Base-by-base conservation (phyloP, 352 stramenopile species). In the Blastocystis hominis region DNA sequence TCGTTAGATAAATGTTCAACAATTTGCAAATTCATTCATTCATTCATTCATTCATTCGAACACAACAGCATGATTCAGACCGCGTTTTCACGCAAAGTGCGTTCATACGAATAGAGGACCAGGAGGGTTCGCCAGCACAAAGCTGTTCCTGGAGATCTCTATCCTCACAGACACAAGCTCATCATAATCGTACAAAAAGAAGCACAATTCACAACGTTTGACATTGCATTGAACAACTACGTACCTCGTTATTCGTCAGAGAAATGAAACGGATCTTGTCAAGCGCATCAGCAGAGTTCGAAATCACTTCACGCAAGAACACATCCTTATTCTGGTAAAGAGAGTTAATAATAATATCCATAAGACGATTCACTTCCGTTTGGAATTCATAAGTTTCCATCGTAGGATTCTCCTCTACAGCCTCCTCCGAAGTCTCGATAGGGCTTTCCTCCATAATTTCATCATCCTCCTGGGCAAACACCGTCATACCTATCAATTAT, bases 281-380 rank as follows among this genome's bases (percentile, higher is more conserved):
- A 20, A 98, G 91, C 13, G 96, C 96, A 90, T 99, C 97, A 30
- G 95, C 97, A 15, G 95, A 96, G 90, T 99, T 99, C 38, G 95
- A 98, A 89, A 99, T 98, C 34, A 99, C 91, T 90, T 99, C 97
- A 62, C 97, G 93, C 42, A 99, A 91, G 91, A 99, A 99, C 81
- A 99, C 97, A 88, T 98, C 95, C 90, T 97, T 98, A 89, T 97
- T 97, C 88, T 93, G 92, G 90, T 96, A 95, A 53, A 98, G 91
- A 84, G 94, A 98, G 90, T 99, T 98, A 90, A 99, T 98, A 88
- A 99, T 96, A 90, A 99, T 99, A 91, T 99, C 96, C 92, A 99
- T 97, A 89, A 99, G 94, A 4, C 96, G 94, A 81, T 95, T 97
- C 30, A 98, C 96, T 89, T 99, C 95, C 56, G 96, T 95, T 86